Conservation (phyloP, 2,329 filamentous ascomycete species). For the Chaetomiaceae sp. region DNA sequence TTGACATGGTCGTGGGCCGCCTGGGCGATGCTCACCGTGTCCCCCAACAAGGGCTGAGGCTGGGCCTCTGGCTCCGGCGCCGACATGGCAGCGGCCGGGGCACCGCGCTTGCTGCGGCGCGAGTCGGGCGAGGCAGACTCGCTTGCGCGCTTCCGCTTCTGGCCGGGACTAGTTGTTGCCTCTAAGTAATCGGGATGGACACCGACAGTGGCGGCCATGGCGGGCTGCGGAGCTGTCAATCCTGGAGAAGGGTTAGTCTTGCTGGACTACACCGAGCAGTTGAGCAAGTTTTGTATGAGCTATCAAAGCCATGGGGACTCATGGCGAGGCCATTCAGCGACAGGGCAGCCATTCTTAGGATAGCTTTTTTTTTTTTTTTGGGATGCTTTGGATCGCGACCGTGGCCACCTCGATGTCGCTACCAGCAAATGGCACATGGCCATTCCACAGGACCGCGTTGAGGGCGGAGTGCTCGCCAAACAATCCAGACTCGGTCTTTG, state of each 20-base stretch:
- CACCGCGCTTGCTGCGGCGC: slow-evolving; percentile 48
- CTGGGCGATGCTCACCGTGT: slow-evolving; percentile 45
- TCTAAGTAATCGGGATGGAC: slow-evolving; percentile 43
- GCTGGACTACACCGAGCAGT: neutral
- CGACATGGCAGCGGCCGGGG: slow-evolving; percentile 43
- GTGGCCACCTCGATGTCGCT: no score
- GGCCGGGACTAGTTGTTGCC: slow-evolving; percentile 40
- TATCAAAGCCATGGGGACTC: no score
- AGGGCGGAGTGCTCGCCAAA: no score
- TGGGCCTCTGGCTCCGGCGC: slow-evolving; percentile 38
- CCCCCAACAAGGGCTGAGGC: slow-evolving; percentile 51
- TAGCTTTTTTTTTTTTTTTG: no score
- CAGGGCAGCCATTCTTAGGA: no score
- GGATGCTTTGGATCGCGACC: no score
- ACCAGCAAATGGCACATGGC: no score
- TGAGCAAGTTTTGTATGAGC: no score
- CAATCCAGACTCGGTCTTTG: no score
- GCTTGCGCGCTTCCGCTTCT: slow-evolving; percentile 53
- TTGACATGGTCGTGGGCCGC: slow-evolving; percentile 38
- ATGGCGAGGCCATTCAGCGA: no score
- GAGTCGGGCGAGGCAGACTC: slow-evolving; percentile 46
- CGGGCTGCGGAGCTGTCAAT: slow-evolving; percentile 16
- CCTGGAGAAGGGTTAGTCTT: slow-evolving; percentile 3
- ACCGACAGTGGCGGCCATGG: slow-evolving; percentile 46
- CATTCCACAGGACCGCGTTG: no score